A percentile compares a stretch with the other conserved stretches of the same genome.
Evolutionary conservation across 108 stramenopile species (phyloP).

Genomic region (Skeletonema grethae): DNA sequence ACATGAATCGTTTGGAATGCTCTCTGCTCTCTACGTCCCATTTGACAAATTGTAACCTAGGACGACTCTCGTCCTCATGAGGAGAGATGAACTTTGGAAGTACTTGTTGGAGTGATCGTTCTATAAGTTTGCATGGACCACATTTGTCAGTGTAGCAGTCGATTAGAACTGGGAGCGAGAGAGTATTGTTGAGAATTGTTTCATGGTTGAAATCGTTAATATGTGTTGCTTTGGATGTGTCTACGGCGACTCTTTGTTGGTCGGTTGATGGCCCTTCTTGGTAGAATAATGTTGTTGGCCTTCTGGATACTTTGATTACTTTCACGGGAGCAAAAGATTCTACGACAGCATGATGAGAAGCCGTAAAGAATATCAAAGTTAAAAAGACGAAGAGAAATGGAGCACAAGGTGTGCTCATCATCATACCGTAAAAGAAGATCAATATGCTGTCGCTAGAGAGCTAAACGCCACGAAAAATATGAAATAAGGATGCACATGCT

Average conservation of each 20-base stretch:
- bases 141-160: slow-evolving; percentile 17
- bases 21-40: slow-evolving; percentile 11
- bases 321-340: not conserved
- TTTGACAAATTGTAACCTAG: slow-evolving; percentile 1
- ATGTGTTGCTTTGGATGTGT: not conserved
- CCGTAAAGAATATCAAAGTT: not conserved
- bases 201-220: slow-evolving; percentile 9
- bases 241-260: not conserved
- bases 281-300: not conserved
- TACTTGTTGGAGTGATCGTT: slow-evolving; percentile 7
- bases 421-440: not conserved
- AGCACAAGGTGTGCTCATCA: not conserved
- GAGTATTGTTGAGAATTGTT: slow-evolving; percentile 1
- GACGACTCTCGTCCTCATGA: not conserved
- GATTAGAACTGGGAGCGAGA: slow-evolving; percentile 10
- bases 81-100: not conserved
- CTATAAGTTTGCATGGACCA: slow-evolving; percentile 27
- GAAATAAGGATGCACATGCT: too few species aligned
- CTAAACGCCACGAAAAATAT: too few species aligned
- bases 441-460: too few species aligned
- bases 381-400: too few species aligned
- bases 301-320: not conserved
- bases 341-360: not conserved
- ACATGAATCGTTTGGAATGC: slow-evolving; percentile 3
- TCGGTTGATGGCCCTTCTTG: not conserved